Conservation (phyloP, 805 yeast species). For the Metschnikowia santaceciliae region DNA sequence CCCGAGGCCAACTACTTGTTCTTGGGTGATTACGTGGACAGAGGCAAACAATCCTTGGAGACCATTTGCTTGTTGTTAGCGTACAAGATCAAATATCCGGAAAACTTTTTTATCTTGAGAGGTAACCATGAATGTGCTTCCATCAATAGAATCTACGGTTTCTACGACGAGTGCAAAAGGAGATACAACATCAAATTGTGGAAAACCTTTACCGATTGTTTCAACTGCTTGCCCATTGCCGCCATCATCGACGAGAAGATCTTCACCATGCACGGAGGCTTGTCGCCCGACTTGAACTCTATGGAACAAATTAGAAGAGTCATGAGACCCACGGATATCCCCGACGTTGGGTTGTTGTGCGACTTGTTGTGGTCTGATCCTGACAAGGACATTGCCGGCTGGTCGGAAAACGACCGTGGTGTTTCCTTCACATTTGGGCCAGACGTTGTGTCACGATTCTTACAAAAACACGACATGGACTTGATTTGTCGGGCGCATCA, state of each 20-base stretch:
- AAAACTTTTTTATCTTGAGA: constrained; percentile 91
- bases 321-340: constrained; percentile 99
- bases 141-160: constrained; percentile 95
- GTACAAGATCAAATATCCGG: constrained; percentile 96
- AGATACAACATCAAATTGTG: constrained; percentile 97
- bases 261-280: constrained; percentile 98
- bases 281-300: constrained; percentile 93
- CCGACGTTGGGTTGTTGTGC: constrained; percentile 94
- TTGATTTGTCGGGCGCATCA: constrained; percentile 98
- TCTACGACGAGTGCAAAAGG: constrained; percentile 97
- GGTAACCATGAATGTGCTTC: constrained; percentile 99
- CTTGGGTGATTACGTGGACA: constrained; percentile 95
- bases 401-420: constrained; percentile 99
- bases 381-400: constrained; percentile 95
- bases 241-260: constrained; percentile 97
- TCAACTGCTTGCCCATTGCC: constrained; percentile 97
- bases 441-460: constrained; percentile 91
- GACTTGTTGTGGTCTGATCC: constrained; percentile 98
- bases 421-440: constrained; percentile 99
- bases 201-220: constrained; percentile 98
- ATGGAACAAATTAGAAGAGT: constrained; percentile 99
- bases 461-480: constrained; percentile 97
- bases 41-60: constrained; percentile 96
- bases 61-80: constrained; percentile 92
- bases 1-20: constrained; percentile 97